Conservation (phyloP, 805 yeast genomes). For the Jamesozyma piceae region DNA sequence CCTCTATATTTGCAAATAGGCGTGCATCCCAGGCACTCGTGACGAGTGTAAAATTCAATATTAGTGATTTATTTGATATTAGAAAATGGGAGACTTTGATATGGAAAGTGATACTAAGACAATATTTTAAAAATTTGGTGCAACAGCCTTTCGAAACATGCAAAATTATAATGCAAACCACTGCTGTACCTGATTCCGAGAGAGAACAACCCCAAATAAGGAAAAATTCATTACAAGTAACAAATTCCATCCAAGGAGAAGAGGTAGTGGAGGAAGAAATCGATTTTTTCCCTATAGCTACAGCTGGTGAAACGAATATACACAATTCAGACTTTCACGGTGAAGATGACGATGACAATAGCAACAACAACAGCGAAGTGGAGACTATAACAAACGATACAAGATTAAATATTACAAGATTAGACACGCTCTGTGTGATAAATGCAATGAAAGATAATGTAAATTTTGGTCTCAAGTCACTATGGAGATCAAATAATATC, state of each 20-base stretch:
- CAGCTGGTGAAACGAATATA: neutral
- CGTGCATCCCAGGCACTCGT: neutral
- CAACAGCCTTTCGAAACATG: slow-evolving; percentile 87
- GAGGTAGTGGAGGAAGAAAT: slow-evolving; percentile 33
- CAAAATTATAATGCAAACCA: slow-evolving; percentile 60
- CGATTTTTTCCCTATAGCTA: slow-evolving; percentile 22
- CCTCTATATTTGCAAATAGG: neutral
- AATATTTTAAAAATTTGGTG: slow-evolving; percentile 58
- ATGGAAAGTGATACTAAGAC: slow-evolving; percentile 51
- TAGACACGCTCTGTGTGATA: slow-evolving; percentile 57
- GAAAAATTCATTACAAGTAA: neutral
- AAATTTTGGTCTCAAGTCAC: slow-evolving; percentile 48
- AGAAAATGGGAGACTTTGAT: slow-evolving; percentile 51
- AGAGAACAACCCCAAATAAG: neutral
- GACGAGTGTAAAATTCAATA: slow-evolving; percentile 33
- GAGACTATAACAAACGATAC: neutral
- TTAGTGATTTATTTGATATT: slow-evolving; percentile 55
- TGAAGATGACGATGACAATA: neutral
- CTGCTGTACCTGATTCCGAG: neutral
- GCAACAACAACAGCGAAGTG: neutral
- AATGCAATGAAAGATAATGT: slow-evolving; percentile 56
- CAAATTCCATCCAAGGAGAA: slow-evolving; percentile 3
- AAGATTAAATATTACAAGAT: slow-evolving; percentile 9
- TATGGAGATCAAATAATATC: slow-evolving; percentile 68
- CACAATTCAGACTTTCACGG: neutral